A percentile compares a stretch with the other conserved stretches of the same genome.
Evolutionary conservation across 495 filamentous ascomycete genomes (phyloP).

Genomic region (Lasiosphaeris hirsuta): DNA sequence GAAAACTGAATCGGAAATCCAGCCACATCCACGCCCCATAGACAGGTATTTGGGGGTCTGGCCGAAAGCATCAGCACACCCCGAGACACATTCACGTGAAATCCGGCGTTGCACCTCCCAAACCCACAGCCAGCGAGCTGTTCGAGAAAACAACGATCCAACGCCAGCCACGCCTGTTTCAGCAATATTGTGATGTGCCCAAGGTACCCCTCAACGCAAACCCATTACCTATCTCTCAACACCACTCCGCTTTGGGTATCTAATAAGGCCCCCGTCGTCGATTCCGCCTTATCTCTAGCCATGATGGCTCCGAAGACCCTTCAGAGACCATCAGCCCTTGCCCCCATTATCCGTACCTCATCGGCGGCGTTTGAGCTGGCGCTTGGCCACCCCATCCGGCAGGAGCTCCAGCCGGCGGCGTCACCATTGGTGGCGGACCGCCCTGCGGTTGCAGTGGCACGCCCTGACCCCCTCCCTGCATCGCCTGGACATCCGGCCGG

Average conservation of each 20-base stretch:
- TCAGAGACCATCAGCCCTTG: not conserved
- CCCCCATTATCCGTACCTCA: conserved; percentile 32
- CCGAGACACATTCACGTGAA: no score
- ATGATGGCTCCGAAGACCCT: not conserved
- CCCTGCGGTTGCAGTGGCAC: conserved; percentile 46
- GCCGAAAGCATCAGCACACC: no score
- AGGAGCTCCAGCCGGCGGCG: not conserved
- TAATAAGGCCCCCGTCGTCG: not conserved
- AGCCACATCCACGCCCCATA: no score
- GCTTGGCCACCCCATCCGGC: conserved; percentile 9
- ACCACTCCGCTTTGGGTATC: not conserved
- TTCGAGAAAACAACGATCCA: not conserved
- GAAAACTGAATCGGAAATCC: no score
- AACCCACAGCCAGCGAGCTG: not conserved
- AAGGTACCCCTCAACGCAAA: no score
- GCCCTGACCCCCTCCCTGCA: conserved; percentile 39
- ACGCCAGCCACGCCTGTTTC: not conserved
- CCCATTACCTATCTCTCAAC: not conserved
- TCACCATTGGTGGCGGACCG: conserved; percentile 10
- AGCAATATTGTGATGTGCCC: no score
- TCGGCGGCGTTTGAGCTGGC: conserved; percentile 27
- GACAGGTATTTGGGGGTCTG: no score
- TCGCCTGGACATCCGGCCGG: conserved; percentile 48
- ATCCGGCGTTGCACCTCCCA: no score
- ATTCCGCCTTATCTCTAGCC: not conserved